phyloP scores from a whole-genome alignment of 768 basidiomycete species.

The Harrya chromipes region DNA sequence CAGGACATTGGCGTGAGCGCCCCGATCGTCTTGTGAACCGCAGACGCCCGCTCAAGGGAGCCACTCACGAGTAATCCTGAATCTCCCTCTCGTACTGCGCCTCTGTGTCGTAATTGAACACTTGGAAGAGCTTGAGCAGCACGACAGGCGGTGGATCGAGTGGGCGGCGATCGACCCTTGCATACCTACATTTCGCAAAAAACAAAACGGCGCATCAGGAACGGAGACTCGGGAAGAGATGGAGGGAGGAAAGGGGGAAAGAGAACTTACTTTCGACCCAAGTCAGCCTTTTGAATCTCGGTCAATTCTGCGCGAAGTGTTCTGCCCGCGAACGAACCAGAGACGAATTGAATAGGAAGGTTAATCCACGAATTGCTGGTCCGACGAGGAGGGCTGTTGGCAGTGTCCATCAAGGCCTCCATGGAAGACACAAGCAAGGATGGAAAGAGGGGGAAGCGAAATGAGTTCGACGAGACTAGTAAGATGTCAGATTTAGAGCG shows the following conservation, averaged over 20 bases:
- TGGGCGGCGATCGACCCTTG: slow-evolving; percentile 60
- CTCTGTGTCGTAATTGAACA: slow-evolving; percentile 39
- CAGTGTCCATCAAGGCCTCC: slow-evolving; percentile 14
- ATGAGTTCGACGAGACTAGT: not conserved
- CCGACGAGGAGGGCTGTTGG: slow-evolving; percentile 21
- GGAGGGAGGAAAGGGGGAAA: no score
- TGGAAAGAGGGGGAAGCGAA: no score
- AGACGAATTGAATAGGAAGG: slow-evolving; percentile 49
- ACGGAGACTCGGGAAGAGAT: not conserved
- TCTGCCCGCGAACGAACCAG: slow-evolving; percentile 59
- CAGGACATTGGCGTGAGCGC: slow-evolving; percentile 6
- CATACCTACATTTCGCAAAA: slow-evolving; percentile 40
- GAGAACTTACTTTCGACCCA: slow-evolving; percentile 57
- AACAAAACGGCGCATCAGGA: not conserved
- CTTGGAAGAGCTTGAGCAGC: slow-evolving; percentile 49
- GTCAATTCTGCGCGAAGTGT: slow-evolving; percentile 51
- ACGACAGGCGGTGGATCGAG: slow-evolving; percentile 66
- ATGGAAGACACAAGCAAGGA: slow-evolving; percentile 9
- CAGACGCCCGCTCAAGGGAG: not conserved
- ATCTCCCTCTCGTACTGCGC: slow-evolving; percentile 47
- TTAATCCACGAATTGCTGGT: slow-evolving; percentile 29
- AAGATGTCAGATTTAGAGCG: not conserved
- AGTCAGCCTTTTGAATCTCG: slow-evolving; percentile 65
- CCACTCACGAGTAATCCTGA: slow-evolving; percentile 45
- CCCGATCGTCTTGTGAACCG: not conserved